These are phyloP conservation scores for Aspergillus campestris DNA, from an alignment of 495 filamentous ascomycete species.

Conservation along the genomic window DNA sequence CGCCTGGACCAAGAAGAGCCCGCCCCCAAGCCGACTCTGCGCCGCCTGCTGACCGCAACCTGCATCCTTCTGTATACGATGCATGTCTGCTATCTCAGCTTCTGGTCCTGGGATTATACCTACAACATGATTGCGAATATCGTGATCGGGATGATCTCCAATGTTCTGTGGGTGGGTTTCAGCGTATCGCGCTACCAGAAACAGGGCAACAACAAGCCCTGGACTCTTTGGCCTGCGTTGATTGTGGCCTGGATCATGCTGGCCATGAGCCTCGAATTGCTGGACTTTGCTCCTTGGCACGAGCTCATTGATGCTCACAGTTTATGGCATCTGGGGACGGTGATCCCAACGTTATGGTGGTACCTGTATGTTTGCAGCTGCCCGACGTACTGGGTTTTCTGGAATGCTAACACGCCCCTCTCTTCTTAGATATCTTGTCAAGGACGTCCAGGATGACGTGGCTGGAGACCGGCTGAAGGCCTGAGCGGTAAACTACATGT, in stretches of 20 bases:
- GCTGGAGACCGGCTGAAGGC: slow-evolving; percentile 44
- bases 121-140: slow-evolving; percentile 98
- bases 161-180: slow-evolving; percentile 79
- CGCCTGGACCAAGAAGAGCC: slow-evolving; percentile 61
- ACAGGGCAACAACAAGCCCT: slow-evolving; percentile 52
- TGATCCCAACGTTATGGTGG: slow-evolving; percentile 82
- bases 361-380: slow-evolving; percentile 66
- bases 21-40: slow-evolving; percentile 43
- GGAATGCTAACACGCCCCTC: slow-evolving; percentile 3
- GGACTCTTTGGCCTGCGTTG: slow-evolving; percentile 87
- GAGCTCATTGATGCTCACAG: slow-evolving; percentile 89
- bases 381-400: not conserved
- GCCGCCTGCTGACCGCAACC: slow-evolving; percentile 64
- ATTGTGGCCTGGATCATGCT: slow-evolving; percentile 87
- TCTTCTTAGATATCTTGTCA: slow-evolving; percentile 59
- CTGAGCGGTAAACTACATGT: slow-evolving; percentile 14
- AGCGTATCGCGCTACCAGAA: slow-evolving; percentile 66
- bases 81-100: slow-evolving; percentile 77
- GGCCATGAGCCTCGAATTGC: slow-evolving; percentile 89
- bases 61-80: slow-evolving; percentile 63
- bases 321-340: slow-evolving; percentile 91
- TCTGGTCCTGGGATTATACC: slow-evolving; percentile 85
- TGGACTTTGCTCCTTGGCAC: slow-evolving; percentile 85
- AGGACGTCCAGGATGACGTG: slow-evolving; percentile 69
- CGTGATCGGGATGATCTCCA: slow-evolving; percentile 68